Base-by-base conservation (phyloP, 352 stramenopile species). In the Albugo candida region DNA sequence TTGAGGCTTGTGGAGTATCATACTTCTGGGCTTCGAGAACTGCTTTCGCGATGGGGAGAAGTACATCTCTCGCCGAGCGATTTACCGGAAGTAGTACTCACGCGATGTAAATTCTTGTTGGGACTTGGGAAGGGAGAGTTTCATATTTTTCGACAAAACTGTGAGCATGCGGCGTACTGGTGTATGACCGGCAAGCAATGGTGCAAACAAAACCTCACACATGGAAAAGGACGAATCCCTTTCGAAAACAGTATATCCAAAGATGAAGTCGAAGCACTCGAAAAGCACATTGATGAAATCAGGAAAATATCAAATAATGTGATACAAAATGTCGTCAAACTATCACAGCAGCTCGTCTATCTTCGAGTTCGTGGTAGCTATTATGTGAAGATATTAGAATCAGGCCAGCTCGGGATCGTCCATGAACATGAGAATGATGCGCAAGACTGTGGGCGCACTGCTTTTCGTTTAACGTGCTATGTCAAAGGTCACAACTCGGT, bases 111-210 rank as follows among this genome's bases (percentile, higher is more conserved):
- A 54, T 91, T 86, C 42, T 49, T 91, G 2, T 45, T 91, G 11
- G 78, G 78, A 0, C 58, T 91, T 13, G 78, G 78, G 17, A 55
- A 64, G 48, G 77, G 77, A 24, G 75, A 91, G 34, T 91, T 91
- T 41, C 87, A 91, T 50, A 83, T 91, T 49, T 87, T 91, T 48
- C 80, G 65, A 27, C 78, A 91, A 58, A 91, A 91, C 52, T 91
- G 78, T 58, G 78, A 91, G 48, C 78, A 91, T 47, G 73, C 76
- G 5, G 78, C 78, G 12, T 75, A 91, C 47, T 91, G 78, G 78
- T 91, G 78, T 53, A 91, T 84, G 78, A 91, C 78, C 1, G 78
- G 78, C 44, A 70, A 91, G 59, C 78, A 91, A 57, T 91, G 78
- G 78, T 88, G 72, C 61, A 91, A 91, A 55, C 78, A 91, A 51